Evolutionary conservation across 2,329 filamentous ascomycete species (phyloP).

Genomic region (Huntiella decipiens): DNA sequence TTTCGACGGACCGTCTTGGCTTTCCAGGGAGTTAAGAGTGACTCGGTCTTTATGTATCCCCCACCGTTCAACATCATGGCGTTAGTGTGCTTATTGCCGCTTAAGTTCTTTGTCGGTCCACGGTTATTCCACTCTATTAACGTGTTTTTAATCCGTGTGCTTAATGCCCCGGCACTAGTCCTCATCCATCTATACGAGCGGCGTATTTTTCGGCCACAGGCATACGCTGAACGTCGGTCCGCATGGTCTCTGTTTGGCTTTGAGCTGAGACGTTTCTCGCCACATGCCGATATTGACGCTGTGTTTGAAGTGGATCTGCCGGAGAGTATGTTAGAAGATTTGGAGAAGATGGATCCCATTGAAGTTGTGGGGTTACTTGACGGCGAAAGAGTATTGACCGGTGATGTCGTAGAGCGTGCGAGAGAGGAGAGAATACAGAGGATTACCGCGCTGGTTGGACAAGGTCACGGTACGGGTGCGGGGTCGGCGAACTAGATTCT

Average conservation of each 20-base stretch:
- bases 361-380: conserved; percentile 19
- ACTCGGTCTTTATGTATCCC: conserved; percentile 50
- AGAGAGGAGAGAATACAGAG: not conserved
- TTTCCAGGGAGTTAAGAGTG: conserved; percentile 55
- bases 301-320: conserved; percentile 43
- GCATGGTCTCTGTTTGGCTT: conserved; percentile 16
- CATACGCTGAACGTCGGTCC: not conserved
- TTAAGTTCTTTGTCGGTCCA: conserved; percentile 43
- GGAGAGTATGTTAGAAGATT: conserved; percentile 19
- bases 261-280: conserved; percentile 30
- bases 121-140: conserved; percentile 55
- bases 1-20: conserved; percentile 54
- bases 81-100: conserved; percentile 40
- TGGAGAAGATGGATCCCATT: conserved; percentile 19
- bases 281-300: conserved; percentile 39
- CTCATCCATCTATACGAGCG: conserved; percentile 43
- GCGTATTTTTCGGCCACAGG: conserved; percentile 21
- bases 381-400: conserved; percentile 14
- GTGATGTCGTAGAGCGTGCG: not conserved
- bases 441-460: not conserved
- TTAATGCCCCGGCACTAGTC: conserved; percentile 46
- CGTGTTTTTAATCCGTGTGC: conserved; percentile 40
- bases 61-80: conserved; percentile 54
- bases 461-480: no score
- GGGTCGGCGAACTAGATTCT: no score